Base-by-base conservation (phyloP, 2,329 filamentous ascomycete species). In the Ascomycota sp. region DNA sequence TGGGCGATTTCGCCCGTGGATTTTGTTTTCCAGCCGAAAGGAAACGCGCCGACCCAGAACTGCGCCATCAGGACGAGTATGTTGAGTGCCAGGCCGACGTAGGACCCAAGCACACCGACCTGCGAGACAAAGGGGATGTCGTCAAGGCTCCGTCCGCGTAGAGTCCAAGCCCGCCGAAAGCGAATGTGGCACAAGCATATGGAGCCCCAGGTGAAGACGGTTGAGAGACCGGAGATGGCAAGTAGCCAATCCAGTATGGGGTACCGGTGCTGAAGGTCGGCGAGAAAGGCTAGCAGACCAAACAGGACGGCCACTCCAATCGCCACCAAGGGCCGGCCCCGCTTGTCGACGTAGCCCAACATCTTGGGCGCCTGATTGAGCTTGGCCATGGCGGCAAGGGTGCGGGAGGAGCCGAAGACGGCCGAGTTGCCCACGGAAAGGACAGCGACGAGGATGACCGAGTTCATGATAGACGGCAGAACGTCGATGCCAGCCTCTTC, bases 171-270 rank as follows among this genome's bases (percentile, higher is more conserved):
- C 24, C 58, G 57, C 40, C 84, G 80, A 66, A 93, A 93, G 36
- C 83, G 81, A 48, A 93, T 91, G 54, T 93, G 84, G 21, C 76
- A 70, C n/a, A 91, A 58, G 52, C 82, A 92, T 51, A 92, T 86
- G 41, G 78, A 78, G 36, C 64, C 70, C 79, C 79, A 84, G 6
- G 76, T 83, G 57, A 84, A 79, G 48, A 82, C 67, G 31, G 68
- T 74, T 8, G 73, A 76, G 21, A 83, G 63, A 32, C 73, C 77
- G 1, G 75, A 79, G 32, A 82, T 63, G 38, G 77, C 68, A 30
- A 79, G 62, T 52, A 92, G 69, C 83, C 84, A 92, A 45, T 69
- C 65, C 41, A 92, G 78, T 6, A 80, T 72, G 25, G 62, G 55
- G 11, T 58, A 58, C 44, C 77, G 65, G 40, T 69, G 52, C 3